These are phyloP conservation scores for Cyberlindnera sargentensis DNA, from an alignment of 805 yeast species.

Conservation along the genomic window DNA sequence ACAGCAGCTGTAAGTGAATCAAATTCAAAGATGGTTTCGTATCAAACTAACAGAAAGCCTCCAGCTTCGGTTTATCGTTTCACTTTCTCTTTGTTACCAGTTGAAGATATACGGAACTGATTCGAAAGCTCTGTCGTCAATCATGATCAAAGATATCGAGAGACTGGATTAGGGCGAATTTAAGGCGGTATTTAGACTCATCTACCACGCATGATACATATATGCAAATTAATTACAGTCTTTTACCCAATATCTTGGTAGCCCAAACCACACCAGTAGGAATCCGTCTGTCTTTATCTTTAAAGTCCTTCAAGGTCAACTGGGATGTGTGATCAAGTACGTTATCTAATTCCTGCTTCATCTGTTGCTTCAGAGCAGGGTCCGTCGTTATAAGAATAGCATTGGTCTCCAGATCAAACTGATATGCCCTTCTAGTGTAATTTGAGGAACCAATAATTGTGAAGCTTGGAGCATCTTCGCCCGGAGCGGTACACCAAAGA, in stretches of 20 bases:
- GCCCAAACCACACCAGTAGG: constrained; percentile 60
- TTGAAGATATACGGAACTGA: neutral
- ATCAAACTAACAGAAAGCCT: too few species aligned
- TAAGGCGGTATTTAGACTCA: neutral
- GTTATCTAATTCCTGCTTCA: constrained; percentile 60
- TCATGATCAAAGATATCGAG: neutral
- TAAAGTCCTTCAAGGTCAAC: constrained; percentile 55
- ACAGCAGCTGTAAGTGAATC: neutral
- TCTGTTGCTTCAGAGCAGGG: constrained; percentile 42
- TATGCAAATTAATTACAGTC: constrained; percentile 27
- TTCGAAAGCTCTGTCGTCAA: neutral
- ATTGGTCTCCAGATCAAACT: constrained; percentile 82
- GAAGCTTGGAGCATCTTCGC: constrained; percentile 52
- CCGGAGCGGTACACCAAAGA: constrained; percentile 67
- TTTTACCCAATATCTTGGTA: constrained; percentile 53
- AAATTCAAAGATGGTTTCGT: neutral
- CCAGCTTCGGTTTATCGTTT: neutral
- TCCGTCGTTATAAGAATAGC: constrained; percentile 74
- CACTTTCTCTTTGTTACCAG: neutral
- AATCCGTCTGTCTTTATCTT: constrained; percentile 52
- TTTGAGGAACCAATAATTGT: constrained; percentile 91
- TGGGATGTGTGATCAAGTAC: constrained; percentile 45
- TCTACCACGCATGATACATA: neutral
- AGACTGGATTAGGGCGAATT: neutral
- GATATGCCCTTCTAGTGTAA: constrained; percentile 84